These are phyloP conservation scores for Chytriomyces sp. DNA, from an alignment of 192 early-diverging fungal genomes.

Conservation along the genomic window DNA sequence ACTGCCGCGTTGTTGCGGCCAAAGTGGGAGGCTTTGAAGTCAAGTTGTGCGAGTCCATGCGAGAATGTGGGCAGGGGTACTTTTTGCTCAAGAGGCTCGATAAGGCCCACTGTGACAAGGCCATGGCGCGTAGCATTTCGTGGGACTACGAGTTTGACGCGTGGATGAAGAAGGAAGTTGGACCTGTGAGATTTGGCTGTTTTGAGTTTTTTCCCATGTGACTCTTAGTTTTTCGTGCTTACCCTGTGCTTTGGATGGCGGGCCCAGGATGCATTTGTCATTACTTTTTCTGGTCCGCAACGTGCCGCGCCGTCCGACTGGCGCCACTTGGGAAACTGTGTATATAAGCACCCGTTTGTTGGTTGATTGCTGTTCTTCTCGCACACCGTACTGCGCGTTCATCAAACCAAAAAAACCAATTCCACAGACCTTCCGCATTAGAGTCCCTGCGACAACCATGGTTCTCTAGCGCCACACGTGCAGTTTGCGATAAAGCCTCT, in stretches of 20 bases:
- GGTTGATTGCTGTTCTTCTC: too few species aligned
- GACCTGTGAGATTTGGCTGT: slow-evolving; percentile 22
- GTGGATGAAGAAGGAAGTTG: slow-evolving; percentile 24
- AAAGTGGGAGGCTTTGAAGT: slow-evolving; percentile 3
- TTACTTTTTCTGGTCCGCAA: slow-evolving; percentile 6
- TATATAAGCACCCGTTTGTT: slow-evolving; percentile 3
- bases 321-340: not conserved
- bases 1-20: slow-evolving; percentile 1
- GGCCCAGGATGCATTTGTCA: slow-evolving; percentile 12
- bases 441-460: too few species aligned
- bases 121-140: not conserved
- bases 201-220: not conserved
- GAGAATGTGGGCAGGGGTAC: slow-evolving; percentile 29
- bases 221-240: too few species aligned
- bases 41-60: slow-evolving; percentile 7
- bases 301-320: not conserved
- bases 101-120: not conserved
- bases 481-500: too few species aligned
- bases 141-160: not conserved
- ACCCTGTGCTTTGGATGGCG: too few species aligned
- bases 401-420: too few species aligned
- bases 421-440: too few species aligned
- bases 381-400: too few species aligned
- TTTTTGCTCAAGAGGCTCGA: slow-evolving; percentile 17
- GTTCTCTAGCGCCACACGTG: too few species aligned